Percentiles rank a stretch among this genome's conserved stretches.
Evolutionary conservation across 1,139 yeast species (phyloP).

Genomic region (Saccharomyces hybrid): DNA sequence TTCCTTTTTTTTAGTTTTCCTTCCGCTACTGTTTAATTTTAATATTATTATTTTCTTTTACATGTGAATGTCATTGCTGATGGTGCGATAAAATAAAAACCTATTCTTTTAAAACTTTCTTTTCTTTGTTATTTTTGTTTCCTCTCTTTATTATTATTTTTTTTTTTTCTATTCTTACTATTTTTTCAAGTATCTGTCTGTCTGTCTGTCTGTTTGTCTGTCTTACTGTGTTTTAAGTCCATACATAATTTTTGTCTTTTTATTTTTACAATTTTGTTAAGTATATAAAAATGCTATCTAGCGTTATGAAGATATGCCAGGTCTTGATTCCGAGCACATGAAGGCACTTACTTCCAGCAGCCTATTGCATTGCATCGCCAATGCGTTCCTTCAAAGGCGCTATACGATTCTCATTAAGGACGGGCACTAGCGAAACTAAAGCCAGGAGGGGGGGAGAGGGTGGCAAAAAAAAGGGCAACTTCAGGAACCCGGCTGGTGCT

Average conservation of each 20-base stretch:
- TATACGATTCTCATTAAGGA: neutral
- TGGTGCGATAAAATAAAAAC: neutral
- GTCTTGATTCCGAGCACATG: neutral
- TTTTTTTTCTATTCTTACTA: neutral
- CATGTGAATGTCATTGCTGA: neutral
- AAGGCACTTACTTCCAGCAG: neutral
- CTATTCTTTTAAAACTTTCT: neutral
- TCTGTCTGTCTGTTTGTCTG: neutral
- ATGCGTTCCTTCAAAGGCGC: neutral
- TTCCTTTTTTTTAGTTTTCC: neutral
- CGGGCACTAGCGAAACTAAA: neutral
- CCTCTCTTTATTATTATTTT: neutral
- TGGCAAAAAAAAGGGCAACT: neutral
- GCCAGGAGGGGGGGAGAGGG: neutral
- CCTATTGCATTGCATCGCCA: no score
- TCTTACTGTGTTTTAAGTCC: neutral
- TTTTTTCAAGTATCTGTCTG: neutral
- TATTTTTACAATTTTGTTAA: neutral
- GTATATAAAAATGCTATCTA: neutral
- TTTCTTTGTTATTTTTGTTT: neutral
- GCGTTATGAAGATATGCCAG: neutral
- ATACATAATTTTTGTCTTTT: neutral
- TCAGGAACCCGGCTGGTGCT: neutral
- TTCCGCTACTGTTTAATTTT: neutral
- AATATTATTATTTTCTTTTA: neutral